Evolutionary conservation across 1,284 basidiomycete species (phyloP), one percentile per base, ranked within the genome.

Genomic region (Schizophyllum commune): DNA sequence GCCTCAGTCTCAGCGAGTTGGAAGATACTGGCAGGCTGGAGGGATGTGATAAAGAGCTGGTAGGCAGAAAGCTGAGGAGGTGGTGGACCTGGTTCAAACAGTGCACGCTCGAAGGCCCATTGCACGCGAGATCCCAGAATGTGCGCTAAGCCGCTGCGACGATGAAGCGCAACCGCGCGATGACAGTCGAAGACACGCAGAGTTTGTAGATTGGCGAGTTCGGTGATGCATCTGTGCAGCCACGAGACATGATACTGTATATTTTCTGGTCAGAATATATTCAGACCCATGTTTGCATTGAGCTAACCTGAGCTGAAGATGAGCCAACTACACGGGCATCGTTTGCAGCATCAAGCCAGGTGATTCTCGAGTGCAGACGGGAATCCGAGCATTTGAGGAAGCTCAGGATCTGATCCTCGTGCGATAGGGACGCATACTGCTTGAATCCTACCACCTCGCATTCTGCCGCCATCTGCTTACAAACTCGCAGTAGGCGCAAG

Each of bases 291-390:
- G n/a, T n/a, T n/a, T n/a, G n/a, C n/a, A n/a, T n/a, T n/a, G n/a
- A n/a, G n/a, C n/a, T n/a, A n/a, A n/a, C n/a, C n/a, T n/a, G n/a
- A n/a, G n/a, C n/a, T n/a, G n/a, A n/a, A n/a, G n/a, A n/a, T n/a
- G n/a, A n/a, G n/a, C n/a, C n/a, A n/a, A n/a, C n/a, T n/a, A n/a
- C n/a, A 60, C 74, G 74, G 54, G 73, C 71, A 62, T 79, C 77
- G 62, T 77, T 79, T 54, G 74, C 75, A 56, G 77, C 75, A 65
- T 79, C 78, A 21, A 72, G 72, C 65, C 68, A 73, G 7, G 65
- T 61, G 51, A 78, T 67, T 33, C 61, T 69, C 33, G 67, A 61
- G 54, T 63, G 64, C 34, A 64, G 55, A 58, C 66, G 61, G 3
- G 66, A 64, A 19, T 61, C 63, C 32, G 70, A 67, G 60, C 32